Evolutionary conservation across 768 basidiomycete genomes (phyloP).

Genomic region (Pisolithus sp.): DNA sequence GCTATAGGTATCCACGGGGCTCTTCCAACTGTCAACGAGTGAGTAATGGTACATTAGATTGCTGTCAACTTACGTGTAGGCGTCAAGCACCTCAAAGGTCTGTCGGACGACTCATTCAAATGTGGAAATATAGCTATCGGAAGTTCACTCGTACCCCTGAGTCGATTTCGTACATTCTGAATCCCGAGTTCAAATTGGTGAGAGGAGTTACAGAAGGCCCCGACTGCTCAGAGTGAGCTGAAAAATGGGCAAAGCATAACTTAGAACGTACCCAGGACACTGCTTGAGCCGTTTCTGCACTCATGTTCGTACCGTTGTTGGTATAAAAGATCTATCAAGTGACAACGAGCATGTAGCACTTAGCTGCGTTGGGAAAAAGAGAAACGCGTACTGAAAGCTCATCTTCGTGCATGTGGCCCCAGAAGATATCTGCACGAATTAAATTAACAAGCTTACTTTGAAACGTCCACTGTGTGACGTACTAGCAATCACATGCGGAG

Average conservation of each 20-base stretch:
- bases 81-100: slow-evolving; percentile 76
- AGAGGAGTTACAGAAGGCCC: slow-evolving; percentile 65
- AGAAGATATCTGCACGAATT: slow-evolving; percentile 54
- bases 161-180: slow-evolving; percentile 43
- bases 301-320: slow-evolving; percentile 62
- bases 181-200: slow-evolving; percentile 70
- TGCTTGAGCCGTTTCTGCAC: slow-evolving; percentile 48
- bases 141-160: slow-evolving; percentile 42
- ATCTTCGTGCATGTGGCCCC: slow-evolving; percentile 73
- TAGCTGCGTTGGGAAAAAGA: not conserved
- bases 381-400: slow-evolving; percentile 47
- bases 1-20: slow-evolving; percentile 55
- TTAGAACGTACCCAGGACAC: slow-evolving; percentile 40
- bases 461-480: slow-evolving; percentile 19
- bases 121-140: not conserved
- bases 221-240: slow-evolving; percentile 35
- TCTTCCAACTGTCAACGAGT: slow-evolving; percentile 45
- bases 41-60: not conserved
- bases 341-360: not conserved
- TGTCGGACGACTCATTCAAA: slow-evolving; percentile 19
- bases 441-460: slow-evolving; percentile 5
- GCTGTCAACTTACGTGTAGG: slow-evolving; percentile 54
- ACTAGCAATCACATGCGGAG: slow-evolving; percentile 75
- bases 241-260: slow-evolving; percentile 4
- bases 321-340: slow-evolving; percentile 57